Evolutionary conservation across 2,329 filamentous ascomycete genomes (phyloP), one percentile per base, ranked within the genome.

Genomic region (Triangularia setosa): DNA sequence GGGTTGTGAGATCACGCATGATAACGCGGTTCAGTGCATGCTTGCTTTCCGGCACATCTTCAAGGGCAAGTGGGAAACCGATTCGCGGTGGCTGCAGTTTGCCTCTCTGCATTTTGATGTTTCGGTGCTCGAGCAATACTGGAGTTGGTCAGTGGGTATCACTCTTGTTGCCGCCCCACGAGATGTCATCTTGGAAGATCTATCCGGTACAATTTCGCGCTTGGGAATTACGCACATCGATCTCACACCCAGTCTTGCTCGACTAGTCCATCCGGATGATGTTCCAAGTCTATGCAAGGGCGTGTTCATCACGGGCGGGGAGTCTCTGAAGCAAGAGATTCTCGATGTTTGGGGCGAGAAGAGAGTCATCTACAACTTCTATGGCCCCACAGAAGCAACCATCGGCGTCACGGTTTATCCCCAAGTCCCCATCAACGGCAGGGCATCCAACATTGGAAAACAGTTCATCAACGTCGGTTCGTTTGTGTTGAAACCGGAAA

Each of bases 81-180:
- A 84, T 0, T 96, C 93, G 0, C 86, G 90, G 64, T 97, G 92
- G 89, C 81, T 97, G 0, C 94, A 97, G 73, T 97, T 97, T 73
- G 94, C 94, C 1, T 93, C 92, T 0, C 92, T 97, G 63, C 94
- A 97, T 75, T 97, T 97, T 66, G 94, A 97, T 71, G 93, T 97
- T 3, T 95, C 91, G 1, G 90, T 97, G 0, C 82, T 97, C 0
- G 93, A 97, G 73, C 93, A 97, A 72, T 97, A 94, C 74, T 97
- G 92, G 92, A 95, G 89, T 64, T 97, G 93, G 93, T 92, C 90
- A 27, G 90, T 95, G 0, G 93, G 93, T 1, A 93, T 97, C 25
- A 89, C 90, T 3, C 84, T 97, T 0, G 90, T 94, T 1, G 88
- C 91, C 1, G 93, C 91, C 6, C 90, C 92, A 0, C 85, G 91